A percentile compares a stretch with the other conserved stretches of the same genome.
Conservation (phyloP, 2,329 filamentous ascomycete genomes). For the Volutella citrinella region DNA sequence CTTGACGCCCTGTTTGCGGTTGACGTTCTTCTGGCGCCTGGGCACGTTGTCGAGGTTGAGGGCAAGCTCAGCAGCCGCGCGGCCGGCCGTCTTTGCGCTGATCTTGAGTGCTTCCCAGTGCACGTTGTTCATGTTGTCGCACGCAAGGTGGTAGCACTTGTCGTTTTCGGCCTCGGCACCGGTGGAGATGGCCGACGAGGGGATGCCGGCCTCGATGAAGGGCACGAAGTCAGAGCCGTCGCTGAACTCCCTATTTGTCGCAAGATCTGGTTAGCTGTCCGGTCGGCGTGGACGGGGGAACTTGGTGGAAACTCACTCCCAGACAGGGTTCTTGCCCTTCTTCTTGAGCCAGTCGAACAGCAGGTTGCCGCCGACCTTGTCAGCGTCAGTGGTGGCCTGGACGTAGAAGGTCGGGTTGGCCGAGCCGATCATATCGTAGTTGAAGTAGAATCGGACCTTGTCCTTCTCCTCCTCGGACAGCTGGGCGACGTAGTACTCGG, state of each 20-base stretch:
- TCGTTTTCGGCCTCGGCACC: constrained; percentile 35
- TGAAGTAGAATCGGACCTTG: constrained; percentile 65
- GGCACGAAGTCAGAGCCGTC: constrained; percentile 39
- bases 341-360: constrained; percentile 34
- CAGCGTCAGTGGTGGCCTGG: constrained; percentile 38
- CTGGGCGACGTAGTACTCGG: constrained; percentile 36
- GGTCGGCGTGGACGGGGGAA: too few relatives aligned
- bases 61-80: constrained; percentile 43
- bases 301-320: too few relatives aligned
- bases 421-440: constrained; percentile 69
- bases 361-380: constrained; percentile 32
- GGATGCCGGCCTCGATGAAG: constrained; percentile 39
- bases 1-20: too few relatives aligned
- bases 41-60: constrained; percentile 34
- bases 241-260: constrained; percentile 30
- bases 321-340: constrained; percentile 32
- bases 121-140: constrained; percentile 40
- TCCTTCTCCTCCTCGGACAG: constrained; percentile 38
- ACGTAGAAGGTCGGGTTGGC: constrained; percentile 37
- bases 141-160: constrained; percentile 37
- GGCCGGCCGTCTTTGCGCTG: constrained; percentile 46
- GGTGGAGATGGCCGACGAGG: constrained; percentile 39
- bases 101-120: constrained; percentile 37
- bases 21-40: too few relatives aligned
- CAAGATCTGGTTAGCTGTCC: constrained; percentile 7